Conservation (phyloP, 2,329 filamentous ascomycete species). For the Trichoderma oligosporum region DNA sequence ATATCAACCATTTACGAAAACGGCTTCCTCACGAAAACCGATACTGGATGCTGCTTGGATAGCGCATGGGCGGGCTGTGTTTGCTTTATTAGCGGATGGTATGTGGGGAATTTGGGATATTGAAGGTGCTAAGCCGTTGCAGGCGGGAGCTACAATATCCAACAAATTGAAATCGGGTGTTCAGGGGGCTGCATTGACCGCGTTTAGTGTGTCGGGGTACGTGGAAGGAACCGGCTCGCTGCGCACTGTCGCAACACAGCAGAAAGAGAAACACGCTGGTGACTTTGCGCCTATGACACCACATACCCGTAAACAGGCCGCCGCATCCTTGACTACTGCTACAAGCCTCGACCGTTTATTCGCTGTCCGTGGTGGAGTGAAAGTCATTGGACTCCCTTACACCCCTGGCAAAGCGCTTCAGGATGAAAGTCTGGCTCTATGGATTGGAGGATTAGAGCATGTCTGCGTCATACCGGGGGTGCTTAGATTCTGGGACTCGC, state of each 20-base stretch:
- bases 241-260: constrained; percentile 38
- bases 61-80: constrained; percentile 54
- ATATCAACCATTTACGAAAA: constrained; percentile 53
- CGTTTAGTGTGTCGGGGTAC: constrained; percentile 56
- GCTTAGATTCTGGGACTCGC: constrained; percentile 57
- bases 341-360: constrained; percentile 50
- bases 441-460: constrained; percentile 55
- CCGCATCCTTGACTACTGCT: constrained; percentile 42
- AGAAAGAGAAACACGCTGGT: constrained; percentile 37
- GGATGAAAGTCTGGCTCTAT: constrained; percentile 54
- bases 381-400: constrained; percentile 44
- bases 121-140: constrained; percentile 51
- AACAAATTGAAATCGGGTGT: constrained; percentile 51
- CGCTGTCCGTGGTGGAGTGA: constrained; percentile 51
- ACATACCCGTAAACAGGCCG: constrained; percentile 53
- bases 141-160: constrained; percentile 42
- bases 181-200: constrained; percentile 54
- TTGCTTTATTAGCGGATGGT: constrained; percentile 58
- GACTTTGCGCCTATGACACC: constrained; percentile 64
- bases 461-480: constrained; percentile 55
- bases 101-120: constrained; percentile 68
- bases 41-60: constrained; percentile 63
- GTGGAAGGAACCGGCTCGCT: constrained; percentile 58
- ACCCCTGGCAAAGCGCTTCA: constrained; percentile 40
- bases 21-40: constrained; percentile 51